These are phyloP conservation scores for Pleurotus tuoliensis DNA, from an alignment of 768 basidiomycete species.

Conservation along the genomic window DNA sequence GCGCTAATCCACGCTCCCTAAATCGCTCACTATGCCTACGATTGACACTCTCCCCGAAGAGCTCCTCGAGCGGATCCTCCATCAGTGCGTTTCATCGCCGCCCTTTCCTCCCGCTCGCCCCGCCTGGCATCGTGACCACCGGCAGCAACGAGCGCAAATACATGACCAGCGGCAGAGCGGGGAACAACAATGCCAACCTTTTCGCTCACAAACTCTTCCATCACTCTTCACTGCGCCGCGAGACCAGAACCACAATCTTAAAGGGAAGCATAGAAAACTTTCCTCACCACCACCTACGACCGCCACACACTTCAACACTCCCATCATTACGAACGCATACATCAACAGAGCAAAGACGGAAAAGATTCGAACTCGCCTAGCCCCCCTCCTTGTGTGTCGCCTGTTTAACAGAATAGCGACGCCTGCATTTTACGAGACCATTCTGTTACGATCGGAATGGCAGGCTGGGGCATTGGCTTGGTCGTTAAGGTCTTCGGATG, in stretches of 20 bases:
- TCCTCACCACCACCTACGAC: background rate
- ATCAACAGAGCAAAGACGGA: background rate
- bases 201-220: background rate
- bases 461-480: constrained; percentile 30
- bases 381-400: constrained; percentile 49
- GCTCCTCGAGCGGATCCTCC: constrained; percentile 28
- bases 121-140: background rate
- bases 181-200: background rate
- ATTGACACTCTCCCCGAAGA: constrained; percentile 29
- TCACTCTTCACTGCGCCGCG: constrained; percentile 1
- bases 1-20: no score
- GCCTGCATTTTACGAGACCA: constrained; percentile 52
- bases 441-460: constrained; percentile 37
- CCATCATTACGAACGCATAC: background rate
- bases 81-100: constrained; percentile 20
- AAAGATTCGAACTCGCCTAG: constrained; percentile 18
- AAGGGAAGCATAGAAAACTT: background rate
- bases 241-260: constrained; percentile 1
- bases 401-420: constrained; percentile 52
- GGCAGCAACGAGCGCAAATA: background rate
- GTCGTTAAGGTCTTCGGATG: constrained; percentile 8
- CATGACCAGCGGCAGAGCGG: background rate
- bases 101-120: constrained; percentile 3
- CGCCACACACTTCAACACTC: background rate
- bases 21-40: background rate